Conservation (phyloP, 2,329 filamentous ascomycete species). For the Colletotrichum karsti region DNA sequence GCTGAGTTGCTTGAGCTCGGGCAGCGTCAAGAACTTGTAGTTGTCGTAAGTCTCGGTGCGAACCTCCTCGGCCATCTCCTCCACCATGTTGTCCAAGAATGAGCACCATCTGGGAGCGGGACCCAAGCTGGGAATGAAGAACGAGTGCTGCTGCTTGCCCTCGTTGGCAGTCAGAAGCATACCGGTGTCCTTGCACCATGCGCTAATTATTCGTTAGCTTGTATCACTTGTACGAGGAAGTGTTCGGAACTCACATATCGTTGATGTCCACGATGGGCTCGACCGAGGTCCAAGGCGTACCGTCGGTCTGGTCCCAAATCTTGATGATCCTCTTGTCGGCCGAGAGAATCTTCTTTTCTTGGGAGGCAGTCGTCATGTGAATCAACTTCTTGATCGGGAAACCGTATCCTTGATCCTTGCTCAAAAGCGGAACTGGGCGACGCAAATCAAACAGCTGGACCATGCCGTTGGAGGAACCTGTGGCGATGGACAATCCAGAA, state of each 20-base stretch:
- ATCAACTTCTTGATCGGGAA: constrained; percentile 89
- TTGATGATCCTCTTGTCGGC: constrained; percentile 97
- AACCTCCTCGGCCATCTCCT: constrained; percentile 93
- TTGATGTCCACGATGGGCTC: constrained; percentile 96
- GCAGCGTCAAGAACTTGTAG: constrained; percentile 95
- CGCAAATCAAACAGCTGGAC: constrained; percentile 93
- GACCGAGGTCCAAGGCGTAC: constrained; percentile 92
- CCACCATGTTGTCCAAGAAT: constrained; percentile 96
- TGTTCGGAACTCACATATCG: constrained; percentile 65
- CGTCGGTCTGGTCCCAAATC: constrained; percentile 86
- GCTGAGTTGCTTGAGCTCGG: constrained; percentile 86
- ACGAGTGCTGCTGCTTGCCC: constrained; percentile 92
- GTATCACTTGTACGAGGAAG: neutral
- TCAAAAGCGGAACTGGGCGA: constrained; percentile 83
- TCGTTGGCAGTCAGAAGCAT: constrained; percentile 98
- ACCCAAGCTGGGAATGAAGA: constrained; percentile 93
- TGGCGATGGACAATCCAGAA: constrained; percentile 84
- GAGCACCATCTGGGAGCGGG: constrained; percentile 95
- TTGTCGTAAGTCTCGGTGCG: constrained; percentile 93
- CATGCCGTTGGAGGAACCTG: constrained; percentile 87
- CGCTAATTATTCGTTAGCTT: constrained; percentile 40
- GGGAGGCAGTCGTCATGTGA: constrained; percentile 74
- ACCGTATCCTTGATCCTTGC: constrained; percentile 96
- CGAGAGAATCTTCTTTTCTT: constrained; percentile 88
- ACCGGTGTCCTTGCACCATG: constrained; percentile 89